Percentiles rank a stretch among this genome's conserved stretches.
phyloP scores from a whole-genome alignment of 345 rosid species.

The Citrus trifoliata region DNA sequence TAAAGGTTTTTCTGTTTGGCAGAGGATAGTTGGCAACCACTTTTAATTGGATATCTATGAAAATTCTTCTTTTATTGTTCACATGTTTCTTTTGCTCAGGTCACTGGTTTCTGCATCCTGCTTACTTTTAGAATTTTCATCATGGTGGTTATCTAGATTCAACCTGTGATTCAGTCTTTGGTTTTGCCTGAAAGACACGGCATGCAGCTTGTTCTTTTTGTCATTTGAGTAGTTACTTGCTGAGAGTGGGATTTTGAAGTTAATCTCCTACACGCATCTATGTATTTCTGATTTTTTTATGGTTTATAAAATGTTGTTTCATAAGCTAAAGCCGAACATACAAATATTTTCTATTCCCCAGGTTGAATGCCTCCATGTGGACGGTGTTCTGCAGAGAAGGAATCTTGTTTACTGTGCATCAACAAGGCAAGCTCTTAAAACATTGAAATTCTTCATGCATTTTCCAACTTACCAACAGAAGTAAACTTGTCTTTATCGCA shows the following conservation, averaged over 20 bases:
- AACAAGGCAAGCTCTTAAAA: slow-evolving; percentile 62
- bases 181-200: neutral
- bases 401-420: slow-evolving; percentile 98
- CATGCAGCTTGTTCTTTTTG: neutral
- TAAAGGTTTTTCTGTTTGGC: neutral
- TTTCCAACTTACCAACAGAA: neutral
- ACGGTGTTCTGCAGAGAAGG: slow-evolving; percentile 83
- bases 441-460: slow-evolving; percentile 1
- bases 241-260: neutral
- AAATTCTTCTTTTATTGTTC: neutral
- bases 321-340: slow-evolving; percentile 1
- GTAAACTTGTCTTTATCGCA: neutral
- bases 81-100: neutral
- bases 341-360: slow-evolving; percentile 25
- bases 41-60: neutral
- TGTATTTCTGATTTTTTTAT: neutral
- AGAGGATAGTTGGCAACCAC: neutral
- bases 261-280: neutral
- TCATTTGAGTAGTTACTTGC: neutral
- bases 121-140: neutral
- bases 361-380: slow-evolving; percentile 98
- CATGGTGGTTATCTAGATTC: neutral
- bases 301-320: neutral
- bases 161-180: neutral
- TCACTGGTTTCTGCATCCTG: neutral